Evolutionary conservation across 352 stramenopile species (phyloP), one percentile per base, ranked within the genome.

Genomic region (Phytophthora cryptogea): DNA sequence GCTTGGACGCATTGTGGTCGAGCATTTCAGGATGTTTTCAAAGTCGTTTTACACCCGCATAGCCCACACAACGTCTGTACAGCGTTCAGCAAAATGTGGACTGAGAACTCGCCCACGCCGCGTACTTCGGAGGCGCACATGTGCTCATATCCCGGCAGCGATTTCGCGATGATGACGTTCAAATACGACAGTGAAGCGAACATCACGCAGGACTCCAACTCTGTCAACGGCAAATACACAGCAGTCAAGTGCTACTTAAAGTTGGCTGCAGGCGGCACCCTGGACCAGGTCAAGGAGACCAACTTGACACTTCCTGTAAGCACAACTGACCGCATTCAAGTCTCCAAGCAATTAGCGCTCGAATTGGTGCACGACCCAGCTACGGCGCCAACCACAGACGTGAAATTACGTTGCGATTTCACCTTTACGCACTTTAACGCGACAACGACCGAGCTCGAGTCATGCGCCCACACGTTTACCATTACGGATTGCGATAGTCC

Each of bases 1-100:
- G 76, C 76, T 2, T 89, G 79, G 76, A 81, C 79, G 4, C 59
- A 80, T 10, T 89, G 79, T 23, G 76, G 79, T n/a, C 27, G 62
- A 8, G 63, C 74, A 0, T 57, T 46, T 23, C 28, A 46, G 1
- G 50, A 62, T 14, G 52, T 16, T 3, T 89, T 80, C 30, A 59
- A 51, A 3, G 42, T 82, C 4, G 35, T 69, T 30, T 49, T 87
- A 31, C 77, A 87, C 40, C 46, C 57, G 16, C 63, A 74, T 51
- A 81, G 66, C 46, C 40, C 36, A 5, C 48, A 47, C 10, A 32
- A 45, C 42, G 44, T 17, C 20, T 71, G 63, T 23, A 10, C 8
- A 5, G 14, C 37, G 11, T 71, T 71, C 51, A 35, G 35, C 5
- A 11, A n/a, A 9, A 67, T 71, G 63, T 67, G 56, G 63, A 39